Percentiles rank a stretch among this genome's conserved stretches.
Evolutionary conservation across 257 asterid species (phyloP).

Genomic region (Jacaranda copaia): DNA sequence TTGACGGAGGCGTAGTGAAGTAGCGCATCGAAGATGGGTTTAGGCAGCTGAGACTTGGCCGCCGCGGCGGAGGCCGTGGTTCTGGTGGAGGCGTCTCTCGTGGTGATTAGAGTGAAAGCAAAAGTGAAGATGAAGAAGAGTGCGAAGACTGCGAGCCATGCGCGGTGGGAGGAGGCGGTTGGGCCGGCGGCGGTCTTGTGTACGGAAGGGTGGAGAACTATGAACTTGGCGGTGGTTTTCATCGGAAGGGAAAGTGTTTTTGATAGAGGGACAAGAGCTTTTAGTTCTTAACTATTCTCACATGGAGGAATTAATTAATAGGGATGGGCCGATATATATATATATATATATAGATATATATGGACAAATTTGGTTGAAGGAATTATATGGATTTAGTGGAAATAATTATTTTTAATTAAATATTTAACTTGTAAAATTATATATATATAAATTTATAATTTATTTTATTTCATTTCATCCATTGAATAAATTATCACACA

Average conservation of each 20-base stretch:
- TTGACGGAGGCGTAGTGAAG: constrained; percentile 67
- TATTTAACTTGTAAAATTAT: too few relatives aligned
- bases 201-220: constrained; percentile 54
- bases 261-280: not conserved
- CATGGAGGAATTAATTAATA: constrained; percentile 25
- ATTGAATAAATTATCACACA: too few relatives aligned
- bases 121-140: constrained; percentile 53
- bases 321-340: not conserved
- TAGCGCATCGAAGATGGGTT: constrained; percentile 62
- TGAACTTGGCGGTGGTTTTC: constrained; percentile 57
- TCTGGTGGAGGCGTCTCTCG: constrained; percentile 37
- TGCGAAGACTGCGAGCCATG: constrained; percentile 44
- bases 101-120: constrained; percentile 51
- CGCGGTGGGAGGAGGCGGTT: constrained; percentile 40
- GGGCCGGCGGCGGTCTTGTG: constrained; percentile 39
- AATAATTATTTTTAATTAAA: too few relatives aligned
- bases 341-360: too few relatives aligned
- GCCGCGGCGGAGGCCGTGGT: not conserved
- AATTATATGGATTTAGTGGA: too few relatives aligned
- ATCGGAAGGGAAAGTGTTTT: constrained; percentile 31
- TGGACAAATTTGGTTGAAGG: too few relatives aligned
- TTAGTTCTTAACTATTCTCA: not conserved
- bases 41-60: constrained; percentile 46
- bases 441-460: too few relatives aligned
- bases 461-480: not conserved